phyloP scores from a whole-genome alignment of 164 flowering plant species.

The Vitis amurensis region DNA sequence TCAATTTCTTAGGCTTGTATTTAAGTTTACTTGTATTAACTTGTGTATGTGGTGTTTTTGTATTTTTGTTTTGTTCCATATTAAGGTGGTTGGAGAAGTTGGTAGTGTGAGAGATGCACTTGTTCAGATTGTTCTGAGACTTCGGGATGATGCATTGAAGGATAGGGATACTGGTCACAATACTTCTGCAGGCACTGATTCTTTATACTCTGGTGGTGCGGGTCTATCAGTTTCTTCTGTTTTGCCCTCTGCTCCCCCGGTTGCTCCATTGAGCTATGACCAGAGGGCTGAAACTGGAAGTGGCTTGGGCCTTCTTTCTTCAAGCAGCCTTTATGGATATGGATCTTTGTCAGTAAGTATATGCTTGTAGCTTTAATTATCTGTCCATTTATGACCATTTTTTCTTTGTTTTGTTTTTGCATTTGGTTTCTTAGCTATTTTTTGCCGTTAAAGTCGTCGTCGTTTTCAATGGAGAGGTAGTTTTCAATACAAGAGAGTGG shows the following conservation, averaged over 20 bases:
- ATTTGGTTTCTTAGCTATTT: background rate
- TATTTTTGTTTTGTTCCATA: background rate
- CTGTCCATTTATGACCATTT: background rate
- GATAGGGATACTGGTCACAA: slow-evolving; percentile 59
- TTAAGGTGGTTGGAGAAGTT: slow-evolving; percentile 74
- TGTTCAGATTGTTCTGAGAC: slow-evolving; percentile 83
- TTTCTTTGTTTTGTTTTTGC: background rate
- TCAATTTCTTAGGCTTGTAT: background rate
- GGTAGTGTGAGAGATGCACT: slow-evolving; percentile 84
- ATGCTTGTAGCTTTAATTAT: background rate
- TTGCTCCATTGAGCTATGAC: slow-evolving; percentile 64
- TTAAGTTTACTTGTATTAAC: background rate
- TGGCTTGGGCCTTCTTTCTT: slow-evolving; percentile 60
- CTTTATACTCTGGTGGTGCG: slow-evolving; percentile 43
- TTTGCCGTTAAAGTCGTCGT: no score
- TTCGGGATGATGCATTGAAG: slow-evolving; percentile 81
- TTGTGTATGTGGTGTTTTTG: background rate
- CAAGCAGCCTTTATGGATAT: slow-evolving; percentile 71
- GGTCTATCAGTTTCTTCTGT: slow-evolving; percentile 54
- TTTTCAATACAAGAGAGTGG: no score
- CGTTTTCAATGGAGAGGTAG: no score
- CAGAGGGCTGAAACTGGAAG: slow-evolving; percentile 61
- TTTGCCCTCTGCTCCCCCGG: slow-evolving; percentile 50
- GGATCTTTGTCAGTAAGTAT: slow-evolving; percentile 72
- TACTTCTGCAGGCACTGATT: slow-evolving; percentile 43